phyloP scores from a whole-genome alignment of 2,329 filamentous ascomycete genomes.

The Penicillium griseofulvum region DNA sequence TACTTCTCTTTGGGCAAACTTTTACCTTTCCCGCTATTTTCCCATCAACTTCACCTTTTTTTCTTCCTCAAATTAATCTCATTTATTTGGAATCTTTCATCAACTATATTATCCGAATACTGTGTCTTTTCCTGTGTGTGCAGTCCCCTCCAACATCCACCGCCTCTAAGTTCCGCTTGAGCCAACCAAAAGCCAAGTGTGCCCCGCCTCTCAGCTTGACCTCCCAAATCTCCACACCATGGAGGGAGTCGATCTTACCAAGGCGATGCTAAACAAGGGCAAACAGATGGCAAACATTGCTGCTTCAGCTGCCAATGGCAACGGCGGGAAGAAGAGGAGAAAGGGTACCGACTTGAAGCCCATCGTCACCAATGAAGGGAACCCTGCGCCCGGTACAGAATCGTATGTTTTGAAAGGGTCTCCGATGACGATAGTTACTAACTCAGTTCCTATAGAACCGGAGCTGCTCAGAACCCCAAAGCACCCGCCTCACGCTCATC shows the following conservation, averaged over 20 bases:
- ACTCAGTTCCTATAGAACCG: slow-evolving; percentile 28
- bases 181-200: slow-evolving; percentile 16
- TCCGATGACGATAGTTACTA: slow-evolving; percentile 4
- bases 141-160: slow-evolving; percentile 16
- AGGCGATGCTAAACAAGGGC: slow-evolving; percentile 64
- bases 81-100: neutral
- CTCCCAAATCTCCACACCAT: slow-evolving; percentile 43
- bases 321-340: slow-evolving; percentile 62
- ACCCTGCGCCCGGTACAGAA: slow-evolving; percentile 38
- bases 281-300: slow-evolving; percentile 59
- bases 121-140: neutral
- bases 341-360: slow-evolving; percentile 64
- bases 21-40: neutral
- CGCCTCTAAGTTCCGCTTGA: slow-evolving; percentile 10
- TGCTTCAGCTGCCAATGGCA: slow-evolving; percentile 51
- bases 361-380: slow-evolving; percentile 63
- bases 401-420: slow-evolving; percentile 33
- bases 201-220: slow-evolving; percentile 25
- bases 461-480: slow-evolving; percentile 16
- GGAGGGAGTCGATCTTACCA: slow-evolving; percentile 64
- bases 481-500: slow-evolving; percentile 68
- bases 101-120: neutral
- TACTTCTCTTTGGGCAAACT: neutral
- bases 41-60: neutral
- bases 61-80: neutral